These are phyloP conservation scores for Phanerochaete sordida DNA, from an alignment of 768 basidiomycete genomes.

Conservation along the genomic window DNA sequence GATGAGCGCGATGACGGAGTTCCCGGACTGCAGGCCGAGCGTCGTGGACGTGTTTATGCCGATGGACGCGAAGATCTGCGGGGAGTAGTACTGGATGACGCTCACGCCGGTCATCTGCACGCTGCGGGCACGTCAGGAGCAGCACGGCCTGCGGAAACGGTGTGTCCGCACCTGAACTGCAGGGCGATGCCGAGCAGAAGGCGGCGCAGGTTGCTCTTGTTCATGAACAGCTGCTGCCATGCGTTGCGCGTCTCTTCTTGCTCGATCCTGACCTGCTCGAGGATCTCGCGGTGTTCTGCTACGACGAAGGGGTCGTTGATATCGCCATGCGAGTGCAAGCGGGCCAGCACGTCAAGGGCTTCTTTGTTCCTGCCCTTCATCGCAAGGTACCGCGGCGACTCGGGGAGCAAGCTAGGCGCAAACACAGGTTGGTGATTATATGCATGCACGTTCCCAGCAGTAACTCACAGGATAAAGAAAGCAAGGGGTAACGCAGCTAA, in stretches of 20 bases:
- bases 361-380: constrained; percentile 48
- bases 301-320: constrained; percentile 44
- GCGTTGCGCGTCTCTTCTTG: constrained; percentile 18
- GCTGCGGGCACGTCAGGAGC: constrained; percentile 35
- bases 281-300: constrained; percentile 22
- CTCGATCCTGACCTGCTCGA: constrained; percentile 18
- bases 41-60: constrained; percentile 28
- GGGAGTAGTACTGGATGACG: constrained; percentile 35
- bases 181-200: constrained; percentile 36
- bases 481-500: constrained; percentile 21
- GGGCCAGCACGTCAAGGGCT: constrained; percentile 38
- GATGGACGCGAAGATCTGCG: constrained; percentile 17
- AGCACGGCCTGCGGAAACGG: constrained; percentile 17
- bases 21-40: constrained; percentile 51
- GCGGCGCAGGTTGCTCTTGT: constrained; percentile 44
- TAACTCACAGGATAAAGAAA: constrained; percentile 44
- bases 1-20: constrained; percentile 49
- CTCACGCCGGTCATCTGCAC: constrained; percentile 61
- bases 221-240: constrained; percentile 38
- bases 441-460: too few relatives aligned
- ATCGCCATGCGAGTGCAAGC: constrained; percentile 50
- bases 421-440: too few relatives aligned
- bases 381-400: constrained; percentile 50
- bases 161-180: constrained; percentile 16
- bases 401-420: constrained; percentile 15